A percentile compares a stretch with the other conserved stretches of the same genome.
These are phyloP conservation scores for Caloboletus firmus DNA, from an alignment of 1,284 basidiomycete genomes.

Conservation along the genomic window DNA sequence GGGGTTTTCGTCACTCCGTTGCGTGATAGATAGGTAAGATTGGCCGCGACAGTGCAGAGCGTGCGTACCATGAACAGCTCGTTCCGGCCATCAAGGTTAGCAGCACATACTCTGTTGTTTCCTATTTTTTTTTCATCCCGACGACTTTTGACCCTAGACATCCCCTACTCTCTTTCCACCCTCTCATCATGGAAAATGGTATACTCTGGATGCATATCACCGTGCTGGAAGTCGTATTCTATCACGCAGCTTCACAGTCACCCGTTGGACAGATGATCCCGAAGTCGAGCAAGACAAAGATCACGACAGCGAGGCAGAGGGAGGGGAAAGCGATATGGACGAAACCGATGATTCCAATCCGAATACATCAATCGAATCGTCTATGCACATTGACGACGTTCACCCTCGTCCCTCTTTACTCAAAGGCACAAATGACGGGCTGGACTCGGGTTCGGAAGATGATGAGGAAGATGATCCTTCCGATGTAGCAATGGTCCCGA, in stretches of 20 bases:
- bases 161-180: slow-evolving; percentile 71
- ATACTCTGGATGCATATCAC: slow-evolving; percentile 80
- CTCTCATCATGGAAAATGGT: slow-evolving; percentile 49
- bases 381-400: slow-evolving; percentile 53
- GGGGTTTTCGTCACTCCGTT: background rate
- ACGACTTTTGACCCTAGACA: slow-evolving; percentile 44
- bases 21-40: slow-evolving; percentile 66
- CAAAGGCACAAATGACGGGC: slow-evolving; percentile 24
- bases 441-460: slow-evolving; percentile 56
- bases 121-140: too few species aligned
- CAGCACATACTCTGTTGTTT: slow-evolving; percentile 18
- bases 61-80: slow-evolving; percentile 67
- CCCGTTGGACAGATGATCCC: slow-evolving; percentile 50
- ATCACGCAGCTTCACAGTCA: slow-evolving; percentile 85
- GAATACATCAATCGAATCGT: slow-evolving; percentile 38
- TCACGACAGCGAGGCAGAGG: slow-evolving; percentile 26
- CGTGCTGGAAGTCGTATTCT: slow-evolving; percentile 92
- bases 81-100: slow-evolving; percentile 68
- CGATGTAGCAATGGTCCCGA: slow-evolving; percentile 91
- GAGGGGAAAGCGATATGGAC: slow-evolving; percentile 31
- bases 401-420: slow-evolving; percentile 23
- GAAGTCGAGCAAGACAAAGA: slow-evolving; percentile 19
- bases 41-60: slow-evolving; percentile 82
- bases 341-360: slow-evolving; percentile 18
- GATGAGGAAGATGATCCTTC: slow-evolving; percentile 64